These are phyloP conservation scores for Nectriaceae sp. DNA, from an alignment of 2,329 filamentous ascomycete genomes.

Conservation along the genomic window DNA sequence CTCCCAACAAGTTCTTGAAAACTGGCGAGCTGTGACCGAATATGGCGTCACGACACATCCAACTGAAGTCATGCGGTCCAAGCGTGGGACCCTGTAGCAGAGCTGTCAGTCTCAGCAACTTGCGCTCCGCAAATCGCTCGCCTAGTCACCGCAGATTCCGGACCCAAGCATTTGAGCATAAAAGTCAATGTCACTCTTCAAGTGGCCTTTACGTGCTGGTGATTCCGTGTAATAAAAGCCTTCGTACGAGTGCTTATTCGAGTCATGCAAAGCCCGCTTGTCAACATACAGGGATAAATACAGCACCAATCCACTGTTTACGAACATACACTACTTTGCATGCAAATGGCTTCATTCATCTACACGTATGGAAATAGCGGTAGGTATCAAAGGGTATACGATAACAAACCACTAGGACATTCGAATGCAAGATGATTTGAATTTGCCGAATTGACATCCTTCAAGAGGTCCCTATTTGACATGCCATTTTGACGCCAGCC, in stretches of 20 bases:
- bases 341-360: not conserved
- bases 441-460: conserved; percentile 37
- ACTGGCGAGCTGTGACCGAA: not conserved
- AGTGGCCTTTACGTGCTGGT: no score
- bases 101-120: not conserved
- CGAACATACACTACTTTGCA: not conserved
- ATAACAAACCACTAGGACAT: conserved; percentile 4
- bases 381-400: conserved; percentile 10
- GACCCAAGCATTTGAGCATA: no score
- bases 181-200: no score
- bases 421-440: conserved; percentile 34
- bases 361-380: not conserved
- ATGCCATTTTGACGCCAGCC: conserved; percentile 49
- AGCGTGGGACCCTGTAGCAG: not conserved
- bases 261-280: no score
- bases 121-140: not conserved
- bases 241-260: no score
- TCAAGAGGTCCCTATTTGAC: conserved; percentile 40
- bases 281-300: no score
- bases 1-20: not conserved
- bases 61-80: conserved; percentile 20
- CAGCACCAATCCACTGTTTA: no score
- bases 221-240: no score
- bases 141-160: not conserved
- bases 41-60: conserved; percentile 31